Evolutionary conservation across 2,329 filamentous ascomycete species (phyloP), one percentile per base, ranked within the genome.

Genomic region (Aspergillus viridinutans): DNA sequence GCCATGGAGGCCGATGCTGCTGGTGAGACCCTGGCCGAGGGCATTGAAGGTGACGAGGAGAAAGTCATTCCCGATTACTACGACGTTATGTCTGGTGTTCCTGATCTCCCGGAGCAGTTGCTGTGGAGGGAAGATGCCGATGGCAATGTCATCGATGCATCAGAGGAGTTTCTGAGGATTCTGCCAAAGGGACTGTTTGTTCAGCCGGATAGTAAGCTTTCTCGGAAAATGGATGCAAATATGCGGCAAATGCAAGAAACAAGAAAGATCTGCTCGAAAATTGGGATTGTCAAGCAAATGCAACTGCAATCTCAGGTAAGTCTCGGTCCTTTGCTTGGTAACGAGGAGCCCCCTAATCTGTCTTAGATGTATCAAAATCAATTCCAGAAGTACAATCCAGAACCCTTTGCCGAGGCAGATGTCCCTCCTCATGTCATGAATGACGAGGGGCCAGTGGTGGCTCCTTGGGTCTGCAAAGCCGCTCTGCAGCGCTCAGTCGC

Each of bases 261-360:
- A 0, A 84, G 94, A 64, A 97, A 97, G 71, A 83, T 99, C 29
- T 96, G 92, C 67, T 92, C 92, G 10, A 99, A 97, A 76, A 96
- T 99, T 71, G 88, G 90, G 50, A 91, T 99, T 60, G 94, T 99
- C 72, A 99, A 97, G 78, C 94, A 99, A 77, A 99, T 99, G 94
- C 94, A 99, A 76, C 85, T 97, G 54, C 94, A 99, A 73, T 90
- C 92, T 52, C 94, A 97, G 83, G 90, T 91, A 84, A 79, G 68
- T 51, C 29, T 28, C 42, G 7, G 50, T 38, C 6, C 29, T 57
- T n/a, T 3, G 14, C 2, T 17, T 21, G 2, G 4, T 26, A 42
- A 35, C 23, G 3, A 12, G 14, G n/a, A 8, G 12, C 53, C 29
- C 38, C 52, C 66, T 61, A 64, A 54, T 35, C 2, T 49, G 14